Conservation (phyloP, 202 grass and related monocot species). For the Setaria italica region DNA sequence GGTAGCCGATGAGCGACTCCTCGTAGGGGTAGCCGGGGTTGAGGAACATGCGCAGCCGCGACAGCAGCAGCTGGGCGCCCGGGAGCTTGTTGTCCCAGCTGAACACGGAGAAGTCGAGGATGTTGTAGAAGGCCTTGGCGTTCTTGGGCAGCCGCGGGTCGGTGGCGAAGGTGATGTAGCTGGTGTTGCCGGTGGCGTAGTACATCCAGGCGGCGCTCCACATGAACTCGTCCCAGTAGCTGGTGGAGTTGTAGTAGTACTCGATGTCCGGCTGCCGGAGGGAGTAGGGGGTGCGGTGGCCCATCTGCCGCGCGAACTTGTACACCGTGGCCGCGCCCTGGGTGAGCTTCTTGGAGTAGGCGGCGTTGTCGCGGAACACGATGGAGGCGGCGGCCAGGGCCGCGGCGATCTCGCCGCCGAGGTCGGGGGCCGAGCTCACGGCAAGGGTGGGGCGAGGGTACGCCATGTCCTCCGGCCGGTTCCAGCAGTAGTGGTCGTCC, state of each 20-base stretch:
- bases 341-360: slow-evolving; percentile 85
- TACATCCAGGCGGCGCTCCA: slow-evolving; percentile 98
- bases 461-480: slow-evolving; percentile 92
- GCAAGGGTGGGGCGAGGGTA: slow-evolving; percentile 52
- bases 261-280: slow-evolving; percentile 55
- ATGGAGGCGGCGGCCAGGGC: slow-evolving; percentile 84
- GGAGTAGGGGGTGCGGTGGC: slow-evolving; percentile 67
- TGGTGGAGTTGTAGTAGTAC: slow-evolving; percentile 82
- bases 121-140: slow-evolving; percentile 63
- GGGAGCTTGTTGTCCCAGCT: slow-evolving; percentile 99
- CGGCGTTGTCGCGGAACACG: slow-evolving; percentile 75
- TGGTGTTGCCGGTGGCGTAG: slow-evolving; percentile 89
- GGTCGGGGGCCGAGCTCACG: slow-evolving; percentile 57
- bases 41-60: slow-evolving; percentile 86
- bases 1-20: slow-evolving; percentile 78
- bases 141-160: slow-evolving; percentile 77
- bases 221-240: slow-evolving; percentile 98
- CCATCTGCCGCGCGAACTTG: slow-evolving; percentile 71
- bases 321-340: slow-evolving; percentile 63
- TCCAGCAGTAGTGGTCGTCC: slow-evolving; percentile 95
- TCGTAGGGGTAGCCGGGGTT: slow-evolving; percentile 92
- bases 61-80: slow-evolving; percentile 76
- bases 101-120: slow-evolving; percentile 81
- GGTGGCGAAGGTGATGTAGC: slow-evolving; percentile 78
- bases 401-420: slow-evolving; percentile 82